Evolutionary conservation across 2,329 filamentous ascomycete species (phyloP).

Genomic region (Penicillium hesseltinei): DNA sequence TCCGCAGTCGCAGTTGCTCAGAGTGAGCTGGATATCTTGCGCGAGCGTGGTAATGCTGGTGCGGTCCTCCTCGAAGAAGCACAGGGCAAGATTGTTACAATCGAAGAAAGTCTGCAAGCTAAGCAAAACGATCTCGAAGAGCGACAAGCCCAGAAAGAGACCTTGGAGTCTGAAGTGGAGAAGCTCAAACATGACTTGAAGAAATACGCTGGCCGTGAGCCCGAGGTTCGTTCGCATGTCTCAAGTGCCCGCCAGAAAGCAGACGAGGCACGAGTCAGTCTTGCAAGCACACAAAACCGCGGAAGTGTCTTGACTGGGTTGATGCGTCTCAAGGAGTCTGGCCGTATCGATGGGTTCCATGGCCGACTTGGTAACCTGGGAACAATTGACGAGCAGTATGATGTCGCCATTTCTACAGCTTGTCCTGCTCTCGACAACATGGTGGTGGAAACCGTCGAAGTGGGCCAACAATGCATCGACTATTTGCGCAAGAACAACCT

Average conservation of each 20-base stretch:
- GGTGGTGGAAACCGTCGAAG: constrained; percentile 93
- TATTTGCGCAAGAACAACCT: constrained; percentile 97
- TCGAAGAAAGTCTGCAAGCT: constrained; percentile 66
- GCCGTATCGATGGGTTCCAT: constrained; percentile 95
- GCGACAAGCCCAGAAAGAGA: constrained; percentile 69
- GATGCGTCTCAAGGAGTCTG: constrained; percentile 93
- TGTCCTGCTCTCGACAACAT: constrained; percentile 91
- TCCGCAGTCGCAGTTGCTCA: constrained; percentile 92
- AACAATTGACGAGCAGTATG: constrained; percentile 88
- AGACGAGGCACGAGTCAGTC: constrained; percentile 87
- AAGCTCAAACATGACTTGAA: constrained; percentile 71
- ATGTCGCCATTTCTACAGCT: constrained; percentile 96
- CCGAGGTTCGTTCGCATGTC: constrained; percentile 76
- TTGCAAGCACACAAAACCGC: constrained; percentile 86
- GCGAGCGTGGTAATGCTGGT: constrained; percentile 84
- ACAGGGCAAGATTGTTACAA: constrained; percentile 70
- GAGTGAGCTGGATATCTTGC: constrained; percentile 87
- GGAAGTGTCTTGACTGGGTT: constrained; percentile 88
- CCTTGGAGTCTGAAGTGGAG: constrained; percentile 70
- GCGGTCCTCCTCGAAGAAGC: constrained; percentile 80
- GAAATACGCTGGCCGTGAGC: constrained; percentile 72
- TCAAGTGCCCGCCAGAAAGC: constrained; percentile 91
- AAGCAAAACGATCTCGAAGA: constrained; percentile 75
- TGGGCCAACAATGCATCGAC: constrained; percentile 96
- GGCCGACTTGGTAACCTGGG: constrained; percentile 92